Percentiles rank a stretch among this genome's conserved stretches.
phyloP scores from a whole-genome alignment of 805 yeast genomes.

The Candida railenensis region DNA sequence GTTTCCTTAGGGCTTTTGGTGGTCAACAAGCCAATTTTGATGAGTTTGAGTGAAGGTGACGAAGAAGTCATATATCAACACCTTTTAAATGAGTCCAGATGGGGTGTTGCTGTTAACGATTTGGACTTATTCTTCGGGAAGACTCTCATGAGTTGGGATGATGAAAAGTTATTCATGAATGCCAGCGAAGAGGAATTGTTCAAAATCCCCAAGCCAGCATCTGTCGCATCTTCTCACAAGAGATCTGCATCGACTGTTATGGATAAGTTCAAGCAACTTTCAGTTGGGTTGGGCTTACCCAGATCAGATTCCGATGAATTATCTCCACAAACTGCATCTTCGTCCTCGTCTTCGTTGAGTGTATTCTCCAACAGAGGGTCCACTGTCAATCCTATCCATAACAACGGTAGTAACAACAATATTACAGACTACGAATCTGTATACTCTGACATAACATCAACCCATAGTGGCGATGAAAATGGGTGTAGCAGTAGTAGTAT shows the following conservation, averaged over 20 bases:
- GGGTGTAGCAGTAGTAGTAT: neutral
- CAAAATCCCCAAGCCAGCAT: conserved; percentile 3
- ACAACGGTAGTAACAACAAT: conserved; percentile 9
- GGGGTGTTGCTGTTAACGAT: conserved; percentile 40
- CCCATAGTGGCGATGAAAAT: conserved; percentile 3
- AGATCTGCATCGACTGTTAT: conserved; percentile 21
- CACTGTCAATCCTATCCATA: conserved; percentile 9
- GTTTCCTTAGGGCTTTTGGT: conserved; percentile 52
- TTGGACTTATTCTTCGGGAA: conserved; percentile 40
- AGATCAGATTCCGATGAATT: conserved; percentile 11
- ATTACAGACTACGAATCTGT: conserved; percentile 24
- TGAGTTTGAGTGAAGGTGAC: conserved; percentile 32
- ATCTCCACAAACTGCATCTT: conserved; percentile 7
- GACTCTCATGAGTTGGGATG: conserved; percentile 35
- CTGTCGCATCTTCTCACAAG: conserved; percentile 7
- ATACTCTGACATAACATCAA: conserved; percentile 24
- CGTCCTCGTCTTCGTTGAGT: conserved; percentile 12
- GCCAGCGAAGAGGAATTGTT: conserved; percentile 5
- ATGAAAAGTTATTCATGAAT: conserved; percentile 20
- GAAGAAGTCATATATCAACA: conserved; percentile 46
- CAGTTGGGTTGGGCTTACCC: conserved; percentile 16
- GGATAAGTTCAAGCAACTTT: conserved; percentile 29
- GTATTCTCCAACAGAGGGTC: conserved; percentile 9
- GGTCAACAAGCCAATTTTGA: conserved; percentile 46
- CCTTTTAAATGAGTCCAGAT: conserved; percentile 40